Evolutionary conservation across 2,329 filamentous ascomycete genomes (phyloP), one percentile per base, ranked within the genome.

Genomic region (Cytospora paraplurivora): DNA sequence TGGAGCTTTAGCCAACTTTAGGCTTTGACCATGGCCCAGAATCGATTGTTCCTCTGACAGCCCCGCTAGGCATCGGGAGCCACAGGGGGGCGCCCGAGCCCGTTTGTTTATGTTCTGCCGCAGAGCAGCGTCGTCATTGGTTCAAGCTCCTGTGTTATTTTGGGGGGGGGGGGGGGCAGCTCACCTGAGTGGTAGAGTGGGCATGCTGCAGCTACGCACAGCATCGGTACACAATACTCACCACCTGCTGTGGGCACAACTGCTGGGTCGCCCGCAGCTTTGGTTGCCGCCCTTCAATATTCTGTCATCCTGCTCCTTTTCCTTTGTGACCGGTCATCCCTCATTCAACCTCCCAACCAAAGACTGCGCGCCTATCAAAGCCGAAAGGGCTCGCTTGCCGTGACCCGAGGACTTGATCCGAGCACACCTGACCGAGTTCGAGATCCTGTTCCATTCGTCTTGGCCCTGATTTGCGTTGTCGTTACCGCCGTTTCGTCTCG

Each of bases 21-120:
- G 51, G 37, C 33, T 61, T 52, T 12, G 37, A 8, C 27, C 32
- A 35, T 21, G 58, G 58, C 58, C 51, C 58, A 61, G 51, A 61
- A 61, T 55, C 58, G 37, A 11, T 32, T 51, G 44, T 59, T 10
- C 27, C 27, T 47, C 44, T 21, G 44, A 47, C 44, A 47, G 44
- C 44, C 41, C 13, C 11, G 51, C 41, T 49, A 51, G 47, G 51
- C 58, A 49, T 49, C 58, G 50, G 58, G 32, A 19, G 4, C 55
- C 7, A 53, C 59, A 61, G 59, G 59, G 59, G 59, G n/a, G 11
- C n/a, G 41, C 59, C 51, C 21, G 59, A 27, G 19, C 35, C 51
- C 59, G 54, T 32, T 61, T 61, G 59, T 61, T 61, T 61, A 61
- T 61, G 55, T 61, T 61, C 37, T 52, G 34, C 38, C 37, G 7